A percentile compares a stretch with the other conserved stretches of the same genome.
Evolutionary conservation across 768 basidiomycete species (phyloP).

Genomic region (Auriculariales sp.): DNA sequence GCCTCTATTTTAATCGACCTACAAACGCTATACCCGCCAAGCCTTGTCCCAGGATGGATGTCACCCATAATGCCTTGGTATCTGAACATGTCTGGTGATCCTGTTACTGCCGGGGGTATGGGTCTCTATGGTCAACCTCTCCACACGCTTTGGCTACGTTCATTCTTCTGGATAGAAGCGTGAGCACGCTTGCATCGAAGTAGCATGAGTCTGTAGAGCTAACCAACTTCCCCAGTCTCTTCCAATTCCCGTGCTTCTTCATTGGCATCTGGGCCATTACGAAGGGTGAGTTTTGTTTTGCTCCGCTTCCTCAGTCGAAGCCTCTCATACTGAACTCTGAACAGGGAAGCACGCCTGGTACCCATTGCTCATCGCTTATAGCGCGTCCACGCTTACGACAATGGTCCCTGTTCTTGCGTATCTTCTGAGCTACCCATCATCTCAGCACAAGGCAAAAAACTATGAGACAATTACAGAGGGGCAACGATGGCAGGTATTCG

Average conservation of each 20-base stretch:
- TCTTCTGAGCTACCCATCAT: neutral
- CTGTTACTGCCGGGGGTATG: conserved; percentile 1
- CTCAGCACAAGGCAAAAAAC: neutral
- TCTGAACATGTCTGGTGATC: neutral
- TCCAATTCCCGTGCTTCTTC: neutral
- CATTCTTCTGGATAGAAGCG: neutral
- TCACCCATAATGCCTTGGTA: conserved; percentile 7
- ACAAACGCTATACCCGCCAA: conserved; percentile 19
- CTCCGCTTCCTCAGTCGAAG: neutral
- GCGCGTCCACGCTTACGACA: neutral
- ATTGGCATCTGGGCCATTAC: neutral
- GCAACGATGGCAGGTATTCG: neutral
- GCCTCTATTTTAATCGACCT: conserved; percentile 19
- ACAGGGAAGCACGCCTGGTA: neutral
- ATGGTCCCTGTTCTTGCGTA: neutral
- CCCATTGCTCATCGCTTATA: neutral
- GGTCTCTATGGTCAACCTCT: neutral
- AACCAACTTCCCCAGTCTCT: neutral
- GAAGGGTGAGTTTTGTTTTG: neutral
- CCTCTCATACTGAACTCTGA: neutral
- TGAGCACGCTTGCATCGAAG: neutral
- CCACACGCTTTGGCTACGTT: neutral
- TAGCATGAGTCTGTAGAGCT: too few species aligned
- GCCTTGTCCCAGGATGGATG: conserved; percentile 11
- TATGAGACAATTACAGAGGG: neutral